Percentiles rank a stretch among this genome's conserved stretches.
Conservation (phyloP, 2,329 filamentous ascomycete species). For the Xylaria sp. region DNA sequence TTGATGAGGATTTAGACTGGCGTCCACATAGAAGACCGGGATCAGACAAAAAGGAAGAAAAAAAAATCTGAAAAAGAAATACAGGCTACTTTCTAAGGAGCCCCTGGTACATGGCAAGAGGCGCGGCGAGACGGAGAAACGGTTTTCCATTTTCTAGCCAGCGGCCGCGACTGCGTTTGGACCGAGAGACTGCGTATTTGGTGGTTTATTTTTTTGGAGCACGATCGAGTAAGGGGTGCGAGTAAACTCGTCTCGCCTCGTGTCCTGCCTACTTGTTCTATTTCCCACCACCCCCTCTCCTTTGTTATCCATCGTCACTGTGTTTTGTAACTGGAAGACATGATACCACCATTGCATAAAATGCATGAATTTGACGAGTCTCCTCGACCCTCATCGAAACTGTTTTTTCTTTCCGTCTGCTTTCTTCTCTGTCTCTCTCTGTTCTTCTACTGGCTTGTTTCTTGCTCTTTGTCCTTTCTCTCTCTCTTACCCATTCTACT, state of each 20-base stretch:
- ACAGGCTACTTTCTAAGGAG: background rate
- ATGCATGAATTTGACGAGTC: constrained; percentile 37
- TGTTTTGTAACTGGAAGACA: constrained; percentile 36
- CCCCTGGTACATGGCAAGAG: background rate
- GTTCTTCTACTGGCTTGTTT: background rate
- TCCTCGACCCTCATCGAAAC: too few species aligned
- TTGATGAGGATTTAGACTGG: constrained; percentile 15
- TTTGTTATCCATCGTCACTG: constrained; percentile 20
- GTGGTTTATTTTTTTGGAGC: background rate
- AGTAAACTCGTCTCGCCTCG: constrained; percentile 5
- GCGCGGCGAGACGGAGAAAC: background rate
- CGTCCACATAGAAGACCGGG: constrained; percentile 2
- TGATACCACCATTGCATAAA: constrained; percentile 42
- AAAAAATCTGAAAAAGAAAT: background rate
- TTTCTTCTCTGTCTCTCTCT: background rate
- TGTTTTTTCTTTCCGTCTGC: background rate
- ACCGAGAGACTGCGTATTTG: background rate
- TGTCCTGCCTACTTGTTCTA: background rate
- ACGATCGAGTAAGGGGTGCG: too few species aligned
- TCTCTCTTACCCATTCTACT: background rate
- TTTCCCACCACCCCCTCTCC: constrained; percentile 3
- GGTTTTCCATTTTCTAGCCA: background rate
- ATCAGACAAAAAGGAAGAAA: background rate
- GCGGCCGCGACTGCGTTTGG: background rate
- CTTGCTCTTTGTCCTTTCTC: background rate